phyloP scores from a whole-genome alignment of 2,329 filamentous ascomycete genomes.

The Alternaria sp. region DNA sequence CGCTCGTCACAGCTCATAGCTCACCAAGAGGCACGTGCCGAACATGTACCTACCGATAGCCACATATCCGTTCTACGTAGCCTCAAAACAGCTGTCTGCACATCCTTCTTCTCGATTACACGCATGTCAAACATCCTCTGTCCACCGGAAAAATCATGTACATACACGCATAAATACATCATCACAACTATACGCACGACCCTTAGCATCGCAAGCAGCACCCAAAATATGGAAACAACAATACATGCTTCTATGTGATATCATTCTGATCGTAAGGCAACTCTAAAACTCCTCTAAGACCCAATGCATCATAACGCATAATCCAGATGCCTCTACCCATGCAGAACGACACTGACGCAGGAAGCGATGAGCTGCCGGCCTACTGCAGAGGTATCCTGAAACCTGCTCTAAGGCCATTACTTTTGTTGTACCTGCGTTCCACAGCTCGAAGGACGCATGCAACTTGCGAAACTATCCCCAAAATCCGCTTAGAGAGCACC shows the following conservation, averaged over 20 bases:
- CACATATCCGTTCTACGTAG: background rate
- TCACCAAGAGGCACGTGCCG: slow-evolving; percentile 22
- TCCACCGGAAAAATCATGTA: background rate
- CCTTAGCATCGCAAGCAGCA: background rate
- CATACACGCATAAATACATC: background rate
- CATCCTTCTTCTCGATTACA: background rate
- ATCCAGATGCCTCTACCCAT: slow-evolving; percentile 44
- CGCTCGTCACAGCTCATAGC: slow-evolving; percentile 28
- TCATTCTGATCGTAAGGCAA: slow-evolving; percentile 44
- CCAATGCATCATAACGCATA: slow-evolving; percentile 45
- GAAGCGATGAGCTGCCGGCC: slow-evolving; percentile 42
- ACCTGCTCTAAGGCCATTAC: slow-evolving; percentile 38
- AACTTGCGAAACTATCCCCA: slow-evolving; percentile 26
- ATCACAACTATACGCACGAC: background rate
- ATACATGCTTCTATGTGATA: slow-evolving; percentile 29
- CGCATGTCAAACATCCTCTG: background rate
- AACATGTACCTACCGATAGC: background rate
- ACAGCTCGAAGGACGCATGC: slow-evolving; percentile 35
- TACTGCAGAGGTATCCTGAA: slow-evolving; percentile 39
- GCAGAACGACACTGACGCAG: slow-evolving; percentile 43
- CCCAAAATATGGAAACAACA: background rate
- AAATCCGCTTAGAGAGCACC: slow-evolving; percentile 74
- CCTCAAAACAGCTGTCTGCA: background rate
- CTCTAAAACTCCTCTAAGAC: slow-evolving; percentile 50
- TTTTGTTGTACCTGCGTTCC: slow-evolving; percentile 36